Evolutionary conservation across 371 early-diverging fungal species (phyloP).

Genomic region (Circinella umbellata): DNA sequence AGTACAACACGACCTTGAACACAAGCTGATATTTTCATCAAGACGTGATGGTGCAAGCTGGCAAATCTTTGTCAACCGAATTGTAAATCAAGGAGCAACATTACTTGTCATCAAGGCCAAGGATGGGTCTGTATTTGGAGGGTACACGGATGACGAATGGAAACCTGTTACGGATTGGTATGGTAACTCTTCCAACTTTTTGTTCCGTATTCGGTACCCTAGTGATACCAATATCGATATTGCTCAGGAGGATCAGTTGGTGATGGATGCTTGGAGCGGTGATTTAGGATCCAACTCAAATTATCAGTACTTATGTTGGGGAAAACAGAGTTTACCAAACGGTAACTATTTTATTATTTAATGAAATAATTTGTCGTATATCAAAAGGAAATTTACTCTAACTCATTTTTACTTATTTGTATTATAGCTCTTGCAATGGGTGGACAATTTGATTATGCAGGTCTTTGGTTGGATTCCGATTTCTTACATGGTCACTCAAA

Average conservation of each 20-base stretch:
- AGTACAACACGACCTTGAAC: constrained; percentile 20
- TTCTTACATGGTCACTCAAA: constrained; percentile 78
- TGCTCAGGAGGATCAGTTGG: neutral
- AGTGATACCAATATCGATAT: neutral
- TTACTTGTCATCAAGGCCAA: constrained; percentile 52
- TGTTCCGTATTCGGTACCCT: constrained; percentile 51
- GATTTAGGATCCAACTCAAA: constrained; percentile 71
- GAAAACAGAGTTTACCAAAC: constrained; percentile 84
- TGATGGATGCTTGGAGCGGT: constrained; percentile 26
- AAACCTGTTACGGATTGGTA: constrained; percentile 71
- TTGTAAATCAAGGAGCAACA: constrained; percentile 60
- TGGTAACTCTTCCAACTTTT: constrained; percentile 67
- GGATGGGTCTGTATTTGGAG: constrained; percentile 71
- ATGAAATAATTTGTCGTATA: neutral
- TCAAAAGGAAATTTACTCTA: neutral
- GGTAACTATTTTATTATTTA: constrained; percentile 48
- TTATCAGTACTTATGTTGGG: constrained; percentile 84
- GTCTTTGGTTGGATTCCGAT: constrained; percentile 75
- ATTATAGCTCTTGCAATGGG: constrained; percentile 70
- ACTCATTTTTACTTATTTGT: neutral
- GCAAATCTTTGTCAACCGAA: constrained; percentile 59
- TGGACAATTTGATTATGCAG: constrained; percentile 85
- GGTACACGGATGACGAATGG: constrained; percentile 70
- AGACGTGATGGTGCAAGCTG: constrained; percentile 63
- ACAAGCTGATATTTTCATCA: constrained; percentile 61